Evolutionary conservation across 1,139 yeast species (phyloP).

Genomic region (Taphrina sp.): DNA sequence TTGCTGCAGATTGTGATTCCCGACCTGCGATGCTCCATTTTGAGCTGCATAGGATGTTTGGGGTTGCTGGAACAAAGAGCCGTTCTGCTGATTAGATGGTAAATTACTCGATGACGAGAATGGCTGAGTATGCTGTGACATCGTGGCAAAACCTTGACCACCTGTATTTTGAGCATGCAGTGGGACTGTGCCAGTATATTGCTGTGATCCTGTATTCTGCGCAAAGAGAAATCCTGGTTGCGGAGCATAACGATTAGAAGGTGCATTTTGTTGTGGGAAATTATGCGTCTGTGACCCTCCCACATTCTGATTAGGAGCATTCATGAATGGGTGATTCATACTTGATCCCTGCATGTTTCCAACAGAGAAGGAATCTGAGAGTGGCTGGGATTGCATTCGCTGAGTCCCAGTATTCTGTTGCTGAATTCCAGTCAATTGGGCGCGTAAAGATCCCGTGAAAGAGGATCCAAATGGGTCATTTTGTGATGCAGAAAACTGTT

Average conservation of each 20-base stretch:
- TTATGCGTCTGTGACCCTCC: too few relatives aligned
- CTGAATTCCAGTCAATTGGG: slow-evolving; percentile 25
- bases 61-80: slow-evolving; percentile 1
- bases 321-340: too few relatives aligned
- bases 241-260: too few relatives aligned
- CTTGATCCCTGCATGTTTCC: too few relatives aligned
- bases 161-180: slow-evolving; percentile 9
- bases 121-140: too few relatives aligned
- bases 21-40: neutral
- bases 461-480: slow-evolving; percentile 22
- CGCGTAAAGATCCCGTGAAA: slow-evolving; percentile 18
- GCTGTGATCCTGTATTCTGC: slow-evolving; percentile 8
- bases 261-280: too few relatives aligned
- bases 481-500: neutral
- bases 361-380: too few relatives aligned
- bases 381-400: neutral
- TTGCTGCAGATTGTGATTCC: slow-evolving; percentile 10
- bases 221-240: too few relatives aligned
- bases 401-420: neutral
- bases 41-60: neutral
- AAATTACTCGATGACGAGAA: too few relatives aligned
- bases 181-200: neutral
- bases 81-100: too few relatives aligned
- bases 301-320: too few relatives aligned
- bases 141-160: neutral